Conservation (phyloP, 2,329 filamentous ascomycete genomes). For the Xylaria sp. region DNA sequence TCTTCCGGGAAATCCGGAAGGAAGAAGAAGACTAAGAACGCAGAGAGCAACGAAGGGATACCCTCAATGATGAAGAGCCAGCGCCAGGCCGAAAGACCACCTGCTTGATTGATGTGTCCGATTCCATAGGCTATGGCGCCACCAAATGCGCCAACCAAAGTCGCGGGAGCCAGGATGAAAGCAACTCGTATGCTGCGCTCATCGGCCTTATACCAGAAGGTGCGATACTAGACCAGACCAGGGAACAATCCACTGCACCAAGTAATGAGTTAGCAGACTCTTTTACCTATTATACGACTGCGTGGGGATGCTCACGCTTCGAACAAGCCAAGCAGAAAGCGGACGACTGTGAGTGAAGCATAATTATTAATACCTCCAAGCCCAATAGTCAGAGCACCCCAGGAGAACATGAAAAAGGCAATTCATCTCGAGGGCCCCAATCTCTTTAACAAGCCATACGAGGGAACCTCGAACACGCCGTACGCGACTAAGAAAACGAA, state of each 20-base stretch:
- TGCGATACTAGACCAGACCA: slow-evolving; percentile 73
- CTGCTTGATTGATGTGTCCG: slow-evolving; percentile 74
- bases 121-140: slow-evolving; percentile 79
- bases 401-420: slow-evolving; percentile 73
- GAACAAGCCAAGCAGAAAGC: slow-evolving; percentile 74
- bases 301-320: slow-evolving; percentile 62
- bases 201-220: slow-evolving; percentile 77
- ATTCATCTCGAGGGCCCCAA: slow-evolving; percentile 72
- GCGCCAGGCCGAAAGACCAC: slow-evolving; percentile 74
- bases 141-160: slow-evolving; percentile 77
- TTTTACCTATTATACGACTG: too few species aligned
- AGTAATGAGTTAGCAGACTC: slow-evolving; percentile 61
- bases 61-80: slow-evolving; percentile 69
- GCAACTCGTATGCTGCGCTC: slow-evolving; percentile 77
- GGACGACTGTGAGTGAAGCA: slow-evolving; percentile 70
- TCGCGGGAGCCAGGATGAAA: slow-evolving; percentile 75
- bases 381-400: slow-evolving; percentile 74
- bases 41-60: slow-evolving; percentile 61
- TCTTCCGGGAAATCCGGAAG: slow-evolving; percentile 76
- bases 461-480: slow-evolving; percentile 70
- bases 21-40: slow-evolving; percentile 67
- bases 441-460: slow-evolving; percentile 73
- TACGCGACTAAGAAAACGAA: slow-evolving; percentile 52
- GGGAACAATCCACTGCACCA: slow-evolving; percentile 69
- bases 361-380: slow-evolving; percentile 73